These are phyloP conservation scores for Olyra latifolia DNA, from an alignment of 176 grass and related monocot species.

Conservation along the genomic window DNA sequence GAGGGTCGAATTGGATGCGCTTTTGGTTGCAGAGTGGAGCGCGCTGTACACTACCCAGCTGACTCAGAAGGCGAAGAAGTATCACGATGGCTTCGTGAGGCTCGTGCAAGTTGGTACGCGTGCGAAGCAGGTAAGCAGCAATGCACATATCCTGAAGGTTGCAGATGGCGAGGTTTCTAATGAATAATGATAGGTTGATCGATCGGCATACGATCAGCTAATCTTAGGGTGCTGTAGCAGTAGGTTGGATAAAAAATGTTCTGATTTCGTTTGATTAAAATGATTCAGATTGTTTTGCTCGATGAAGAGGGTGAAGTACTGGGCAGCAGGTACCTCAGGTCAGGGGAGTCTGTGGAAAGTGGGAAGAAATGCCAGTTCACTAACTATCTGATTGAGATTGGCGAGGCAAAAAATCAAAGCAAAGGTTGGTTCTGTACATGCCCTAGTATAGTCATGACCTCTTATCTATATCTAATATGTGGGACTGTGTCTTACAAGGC, in stretches of 20 bases:
- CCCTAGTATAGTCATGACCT: not conserved
- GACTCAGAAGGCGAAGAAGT: slow-evolving; percentile 81
- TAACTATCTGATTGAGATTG: slow-evolving; percentile 59
- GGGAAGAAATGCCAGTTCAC: slow-evolving; percentile 54
- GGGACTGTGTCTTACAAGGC: not conserved
- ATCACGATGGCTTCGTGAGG: slow-evolving; percentile 63
- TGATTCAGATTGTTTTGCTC: slow-evolving; percentile 57
- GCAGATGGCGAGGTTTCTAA: not conserved
- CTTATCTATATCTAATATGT: not conserved
- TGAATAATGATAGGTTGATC: not conserved
- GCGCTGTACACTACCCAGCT: slow-evolving; percentile 70
- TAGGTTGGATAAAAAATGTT: not conserved
- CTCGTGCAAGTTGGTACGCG: slow-evolving; percentile 43
- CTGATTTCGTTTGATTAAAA: slow-evolving; percentile 15
- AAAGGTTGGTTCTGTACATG: slow-evolving; percentile 43
- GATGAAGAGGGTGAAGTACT: slow-evolving; percentile 62
- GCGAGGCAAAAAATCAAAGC: slow-evolving; percentile 32
- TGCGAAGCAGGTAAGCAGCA: slow-evolving; percentile 56
- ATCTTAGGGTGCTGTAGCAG: slow-evolving; percentile 4
- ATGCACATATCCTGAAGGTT: not conserved
- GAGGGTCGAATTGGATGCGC: not conserved
- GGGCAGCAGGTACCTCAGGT: slow-evolving; percentile 59
- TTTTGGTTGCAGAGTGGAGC: slow-evolving; percentile 46
- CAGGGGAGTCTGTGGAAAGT: slow-evolving; percentile 54
- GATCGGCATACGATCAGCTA: not conserved